Base-by-base conservation (phyloP, 139 green algal genomes). In the Coelastrella sp. region DNA sequence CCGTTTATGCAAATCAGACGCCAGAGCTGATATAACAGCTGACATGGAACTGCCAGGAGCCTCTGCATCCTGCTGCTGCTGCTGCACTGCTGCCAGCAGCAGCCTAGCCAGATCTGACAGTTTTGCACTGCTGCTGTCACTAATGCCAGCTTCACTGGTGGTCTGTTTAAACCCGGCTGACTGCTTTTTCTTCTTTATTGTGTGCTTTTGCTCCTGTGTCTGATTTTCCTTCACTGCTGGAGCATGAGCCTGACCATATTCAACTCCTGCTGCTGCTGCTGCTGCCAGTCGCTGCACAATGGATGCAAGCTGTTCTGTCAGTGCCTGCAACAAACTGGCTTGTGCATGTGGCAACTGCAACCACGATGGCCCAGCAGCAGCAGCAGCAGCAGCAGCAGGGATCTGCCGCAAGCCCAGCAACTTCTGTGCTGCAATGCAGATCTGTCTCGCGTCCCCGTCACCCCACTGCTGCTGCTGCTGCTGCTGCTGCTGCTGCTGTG, bases 21-120 rank as follows among this genome's bases (percentile, higher is more conserved):
- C 22, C 14, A 86, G 81, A 66, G 54, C 56, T 66, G 78, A 7
- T 84, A 54, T 54, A 71, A 54, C 47, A 71, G 78, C 78, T 84
- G 78, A 7, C 32, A 47, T 47, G 1, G 32, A 47, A 47, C 32
- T 47, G 32, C 32, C 32, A 47, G 32, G 32, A 47, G 32, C 32
- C 32, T 47, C 32, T 47, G 32, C 32, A 47, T 84, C 54, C 75
- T 82, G 76, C 76, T 65, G 78, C 78, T 84, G 78, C 74, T 80
- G 74, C 74, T 58, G 22, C 22, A 19, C 23, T 80, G 74, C 74
- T 80, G 74, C 74, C 74, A 80, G n/a, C 19, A 80, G 74, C 23
- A 58, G 23, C 22, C 74, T 80, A 23, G 74, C 22, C 57, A 57
- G 74, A 17, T 23, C 23, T 57, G 23, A 59, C 74, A 80, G 19